These are phyloP conservation scores for Blastobotrys capitulatus DNA, from an alignment of 1,139 yeast genomes.

Conservation along the genomic window DNA sequence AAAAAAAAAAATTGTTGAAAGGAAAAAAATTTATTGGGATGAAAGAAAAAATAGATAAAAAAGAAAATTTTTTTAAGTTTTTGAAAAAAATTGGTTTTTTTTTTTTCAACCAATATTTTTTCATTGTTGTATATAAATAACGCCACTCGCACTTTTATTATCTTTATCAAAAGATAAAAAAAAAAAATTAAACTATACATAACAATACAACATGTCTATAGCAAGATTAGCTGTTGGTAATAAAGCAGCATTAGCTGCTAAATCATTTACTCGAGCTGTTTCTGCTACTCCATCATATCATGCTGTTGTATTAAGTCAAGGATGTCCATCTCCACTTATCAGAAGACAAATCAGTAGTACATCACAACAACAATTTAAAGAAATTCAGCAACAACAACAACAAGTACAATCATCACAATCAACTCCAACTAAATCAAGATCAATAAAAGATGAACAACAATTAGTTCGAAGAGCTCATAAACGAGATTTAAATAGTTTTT, in stretches of 20 bases:
- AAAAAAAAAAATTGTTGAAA: background rate
- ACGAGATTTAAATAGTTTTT: constrained; percentile 8
- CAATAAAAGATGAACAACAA: background rate
- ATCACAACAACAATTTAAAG: background rate
- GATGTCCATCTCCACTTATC: background rate
- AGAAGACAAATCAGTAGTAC: background rate
- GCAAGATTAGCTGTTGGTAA: constrained; percentile 11
- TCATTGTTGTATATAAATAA: background rate
- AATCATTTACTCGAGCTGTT: constrained; percentile 9
- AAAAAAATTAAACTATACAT: background rate
- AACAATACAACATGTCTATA: constrained; percentile 5
- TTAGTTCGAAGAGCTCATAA: constrained; percentile 8
- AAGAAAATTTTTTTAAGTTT: background rate
- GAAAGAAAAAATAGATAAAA: background rate
- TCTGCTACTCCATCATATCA: constrained; percentile 7
- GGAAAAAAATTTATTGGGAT: background rate
- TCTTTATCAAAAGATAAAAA: too few relatives aligned
- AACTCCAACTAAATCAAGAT: background rate
- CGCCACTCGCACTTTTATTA: too few relatives aligned
- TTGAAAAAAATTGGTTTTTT: background rate
- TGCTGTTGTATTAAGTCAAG: constrained; percentile 4
- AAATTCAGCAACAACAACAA: background rate
- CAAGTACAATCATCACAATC: background rate
- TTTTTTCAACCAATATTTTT: background rate
- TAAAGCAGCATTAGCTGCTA: constrained; percentile 10